Evolutionary conservation across 805 yeast species (phyloP).

Genomic region (Torulaspora franciscae): DNA sequence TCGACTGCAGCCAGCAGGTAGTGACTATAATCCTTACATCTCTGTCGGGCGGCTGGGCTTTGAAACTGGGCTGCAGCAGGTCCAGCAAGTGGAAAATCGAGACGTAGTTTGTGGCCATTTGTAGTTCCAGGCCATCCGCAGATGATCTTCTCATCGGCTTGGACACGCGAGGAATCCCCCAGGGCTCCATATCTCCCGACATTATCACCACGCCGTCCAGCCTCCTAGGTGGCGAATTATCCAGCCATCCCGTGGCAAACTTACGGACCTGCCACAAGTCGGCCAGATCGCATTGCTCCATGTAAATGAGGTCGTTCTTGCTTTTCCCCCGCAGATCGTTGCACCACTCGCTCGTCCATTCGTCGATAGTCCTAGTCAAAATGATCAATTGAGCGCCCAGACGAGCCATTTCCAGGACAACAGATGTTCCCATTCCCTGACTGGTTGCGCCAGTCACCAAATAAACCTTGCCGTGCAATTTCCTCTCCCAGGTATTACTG

Average conservation of each 20-base stretch:
- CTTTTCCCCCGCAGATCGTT: slow-evolving; percentile 69
- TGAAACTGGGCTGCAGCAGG: slow-evolving; percentile 73
- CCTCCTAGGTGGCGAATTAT: slow-evolving; percentile 83
- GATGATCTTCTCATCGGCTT: slow-evolving; percentile 54
- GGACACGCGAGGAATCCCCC: slow-evolving; percentile 38
- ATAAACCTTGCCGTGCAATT: slow-evolving; percentile 83
- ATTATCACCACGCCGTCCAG: slow-evolving; percentile 85
- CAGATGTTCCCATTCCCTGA: slow-evolving; percentile 72
- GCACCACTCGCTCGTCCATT: slow-evolving; percentile 76
- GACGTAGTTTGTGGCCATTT: slow-evolving; percentile 75
- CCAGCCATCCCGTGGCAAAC: slow-evolving; percentile 93
- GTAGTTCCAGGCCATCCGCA: slow-evolving; percentile 79
- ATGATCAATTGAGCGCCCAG: slow-evolving; percentile 85
- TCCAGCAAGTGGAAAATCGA: slow-evolving; percentile 79
- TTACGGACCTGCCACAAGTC: slow-evolving; percentile 71
- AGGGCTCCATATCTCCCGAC: slow-evolving; percentile 79
- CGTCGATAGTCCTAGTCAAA: slow-evolving; percentile 59
- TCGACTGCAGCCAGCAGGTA: slow-evolving; percentile 70
- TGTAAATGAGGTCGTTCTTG: slow-evolving; percentile 70
- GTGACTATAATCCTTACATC: slow-evolving; percentile 82
- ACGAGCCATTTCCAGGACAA: slow-evolving; percentile 66
- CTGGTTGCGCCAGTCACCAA: slow-evolving; percentile 90
- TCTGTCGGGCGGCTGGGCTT: slow-evolving; percentile 89
- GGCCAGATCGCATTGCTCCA: slow-evolving; percentile 82
- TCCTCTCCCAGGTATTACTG: slow-evolving; percentile 85